phyloP scores from a whole-genome alignment of 2,329 filamentous ascomycete genomes.

The Huntiella bhutanensis region DNA sequence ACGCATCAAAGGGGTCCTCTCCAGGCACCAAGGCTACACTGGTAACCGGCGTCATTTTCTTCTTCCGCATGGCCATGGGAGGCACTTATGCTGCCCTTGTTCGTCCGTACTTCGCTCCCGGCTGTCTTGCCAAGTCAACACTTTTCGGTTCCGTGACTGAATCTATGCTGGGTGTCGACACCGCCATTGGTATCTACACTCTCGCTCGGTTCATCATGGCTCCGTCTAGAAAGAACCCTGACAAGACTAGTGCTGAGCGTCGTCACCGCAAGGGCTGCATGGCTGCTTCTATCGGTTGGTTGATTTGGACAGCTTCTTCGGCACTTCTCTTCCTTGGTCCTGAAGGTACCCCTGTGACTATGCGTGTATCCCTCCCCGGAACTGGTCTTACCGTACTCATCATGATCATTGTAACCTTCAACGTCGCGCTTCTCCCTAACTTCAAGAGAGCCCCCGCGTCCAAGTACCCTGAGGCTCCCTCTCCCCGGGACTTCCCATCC shows the following conservation, averaged over 20 bases:
- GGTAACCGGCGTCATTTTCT: slow-evolving; percentile 27
- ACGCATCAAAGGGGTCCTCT: background rate
- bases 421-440: slow-evolving; percentile 22
- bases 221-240: slow-evolving; percentile 13
- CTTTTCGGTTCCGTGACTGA: slow-evolving; percentile 26
- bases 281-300: slow-evolving; percentile 24
- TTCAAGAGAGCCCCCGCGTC: slow-evolving; percentile 9
- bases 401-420: slow-evolving; percentile 19
- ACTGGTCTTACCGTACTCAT: slow-evolving; percentile 30
- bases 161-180: slow-evolving; percentile 26
- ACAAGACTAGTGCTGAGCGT: slow-evolving; percentile 18
- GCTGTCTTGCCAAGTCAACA: slow-evolving; percentile 31
- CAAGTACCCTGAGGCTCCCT: slow-evolving; percentile 11
- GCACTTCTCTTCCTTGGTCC: slow-evolving; percentile 32
- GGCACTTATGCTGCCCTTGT: slow-evolving; percentile 36
- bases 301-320: slow-evolving; percentile 37
- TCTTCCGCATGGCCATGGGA: slow-evolving; percentile 31
- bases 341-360: slow-evolving; percentile 22
- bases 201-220: slow-evolving; percentile 21
- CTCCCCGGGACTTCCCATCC: slow-evolving; percentile 14
- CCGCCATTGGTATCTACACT: slow-evolving; percentile 25
- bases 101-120: slow-evolving; percentile 29
- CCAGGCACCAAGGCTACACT: slow-evolving; percentile 19
- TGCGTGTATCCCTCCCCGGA: slow-evolving; percentile 31
- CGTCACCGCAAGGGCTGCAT: slow-evolving; percentile 24